Evolutionary conservation across 1,284 basidiomycete species (phyloP).

Genomic region (Pascua sp.): DNA sequence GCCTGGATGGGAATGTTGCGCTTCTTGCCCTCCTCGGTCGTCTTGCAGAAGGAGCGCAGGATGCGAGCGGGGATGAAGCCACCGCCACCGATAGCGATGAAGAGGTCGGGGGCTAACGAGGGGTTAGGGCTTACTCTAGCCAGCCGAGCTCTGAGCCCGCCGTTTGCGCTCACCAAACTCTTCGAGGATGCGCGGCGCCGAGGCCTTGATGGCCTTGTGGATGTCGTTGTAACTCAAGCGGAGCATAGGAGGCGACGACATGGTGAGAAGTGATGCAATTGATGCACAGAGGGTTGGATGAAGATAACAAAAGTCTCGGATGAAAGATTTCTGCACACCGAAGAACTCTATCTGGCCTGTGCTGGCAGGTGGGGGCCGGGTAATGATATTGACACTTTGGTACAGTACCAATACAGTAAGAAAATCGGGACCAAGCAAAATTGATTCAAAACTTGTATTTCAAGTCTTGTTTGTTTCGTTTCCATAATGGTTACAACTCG

Average conservation of each 20-base stretch:
- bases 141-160: background rate
- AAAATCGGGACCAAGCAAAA: no score
- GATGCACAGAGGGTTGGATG: no score
- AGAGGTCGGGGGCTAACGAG: constrained; percentile 34
- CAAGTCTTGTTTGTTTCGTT: no score
- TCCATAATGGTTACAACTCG: no score
- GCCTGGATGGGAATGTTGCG: constrained; percentile 82
- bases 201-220: constrained; percentile 45
- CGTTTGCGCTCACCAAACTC: constrained; percentile 42
- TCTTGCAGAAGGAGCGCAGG: constrained; percentile 83
- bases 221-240: constrained; percentile 50
- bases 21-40: constrained; percentile 58
- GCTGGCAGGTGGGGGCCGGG: no score
- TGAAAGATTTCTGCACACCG: background rate
- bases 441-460: no score
- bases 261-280: background rate
- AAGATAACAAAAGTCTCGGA: no score
- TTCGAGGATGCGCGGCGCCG: constrained; percentile 44
- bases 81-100: constrained; percentile 53
- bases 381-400: no score
- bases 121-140: background rate
- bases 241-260: constrained; percentile 5
- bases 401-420: no score
- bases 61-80: constrained; percentile 94
- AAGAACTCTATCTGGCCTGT: no score